Percentiles rank a stretch among this genome's conserved stretches.
Evolutionary conservation across 1,139 yeast genomes (phyloP).

Genomic region (Yamadazyma spencermartinsiae): DNA sequence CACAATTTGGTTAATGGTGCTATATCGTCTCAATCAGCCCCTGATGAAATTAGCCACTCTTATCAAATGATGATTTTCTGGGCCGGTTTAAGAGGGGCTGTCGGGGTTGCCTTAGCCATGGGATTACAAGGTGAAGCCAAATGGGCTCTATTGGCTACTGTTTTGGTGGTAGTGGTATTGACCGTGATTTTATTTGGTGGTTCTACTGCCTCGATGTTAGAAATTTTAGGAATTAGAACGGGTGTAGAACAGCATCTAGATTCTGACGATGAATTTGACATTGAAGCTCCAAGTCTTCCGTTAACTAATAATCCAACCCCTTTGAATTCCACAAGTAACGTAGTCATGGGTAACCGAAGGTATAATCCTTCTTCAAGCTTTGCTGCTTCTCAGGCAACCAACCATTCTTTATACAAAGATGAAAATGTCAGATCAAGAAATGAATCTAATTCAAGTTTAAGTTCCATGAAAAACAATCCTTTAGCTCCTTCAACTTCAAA

Average conservation of each 20-base stretch:
- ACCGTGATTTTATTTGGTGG: constrained; percentile 98
- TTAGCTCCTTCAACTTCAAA: constrained; percentile 4
- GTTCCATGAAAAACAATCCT: constrained; percentile 5
- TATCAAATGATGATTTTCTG: constrained; percentile 99
- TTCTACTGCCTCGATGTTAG: constrained; percentile 97
- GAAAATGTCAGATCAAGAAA: constrained; percentile 26
- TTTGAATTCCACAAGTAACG: constrained; percentile 14
- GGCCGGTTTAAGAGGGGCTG: constrained; percentile 99
- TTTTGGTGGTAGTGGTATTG: constrained; percentile 90
- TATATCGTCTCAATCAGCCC: constrained; percentile 43
- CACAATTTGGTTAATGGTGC: constrained; percentile 40
- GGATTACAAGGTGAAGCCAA: constrained; percentile 95
- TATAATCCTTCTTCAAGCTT: constrained; percentile 14
- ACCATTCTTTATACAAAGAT: constrained; percentile 15
- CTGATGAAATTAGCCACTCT: constrained; percentile 90
- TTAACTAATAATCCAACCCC: constrained; percentile 17
- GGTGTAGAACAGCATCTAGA: constrained; percentile 77
- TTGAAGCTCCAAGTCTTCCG: constrained; percentile 67
- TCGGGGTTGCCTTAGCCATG: constrained; percentile 98
- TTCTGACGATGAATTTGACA: constrained; percentile 92
- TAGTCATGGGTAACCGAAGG: constrained; percentile 37
- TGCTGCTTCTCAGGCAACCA: constrained; percentile 7
- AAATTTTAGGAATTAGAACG: constrained; percentile 86
- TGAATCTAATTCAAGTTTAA: constrained; percentile 28
- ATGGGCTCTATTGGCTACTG: constrained; percentile 87